phyloP scores from a whole-genome alignment of 2,329 filamentous ascomycete genomes.

The Hypoxylon sp. region DNA sequence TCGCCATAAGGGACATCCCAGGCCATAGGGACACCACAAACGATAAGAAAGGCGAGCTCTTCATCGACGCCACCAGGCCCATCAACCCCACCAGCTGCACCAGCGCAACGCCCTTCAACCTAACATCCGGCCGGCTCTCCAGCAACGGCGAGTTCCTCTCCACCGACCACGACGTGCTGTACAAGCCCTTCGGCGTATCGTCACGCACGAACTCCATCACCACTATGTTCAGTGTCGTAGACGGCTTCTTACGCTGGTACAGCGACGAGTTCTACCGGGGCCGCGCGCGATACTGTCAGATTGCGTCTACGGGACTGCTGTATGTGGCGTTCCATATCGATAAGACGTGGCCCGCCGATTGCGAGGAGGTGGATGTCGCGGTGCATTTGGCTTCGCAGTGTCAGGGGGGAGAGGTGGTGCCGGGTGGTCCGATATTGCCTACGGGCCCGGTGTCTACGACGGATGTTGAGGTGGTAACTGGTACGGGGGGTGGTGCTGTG shows the following conservation, averaged over 20 bases:
- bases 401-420: neutral
- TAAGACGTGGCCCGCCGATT: conserved; percentile 38
- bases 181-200: conserved; percentile 34
- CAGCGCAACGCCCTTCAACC: conserved; percentile 46
- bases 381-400: neutral
- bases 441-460: neutral
- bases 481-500: neutral
- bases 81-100: conserved; percentile 45
- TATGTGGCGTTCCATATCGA: conserved; percentile 43
- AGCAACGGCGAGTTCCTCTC: conserved; percentile 42
- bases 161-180: conserved; percentile 39
- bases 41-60: conserved; percentile 26
- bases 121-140: conserved; percentile 45
- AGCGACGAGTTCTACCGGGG: conserved; percentile 48
- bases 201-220: conserved; percentile 25
- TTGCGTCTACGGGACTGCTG: conserved; percentile 39
- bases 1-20: conserved; percentile 17
- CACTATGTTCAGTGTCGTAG: conserved; percentile 41
- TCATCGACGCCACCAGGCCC: conserved; percentile 47
- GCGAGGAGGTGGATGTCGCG: conserved; percentile 21
- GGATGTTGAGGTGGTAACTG: neutral
- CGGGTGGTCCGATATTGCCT: neutral
- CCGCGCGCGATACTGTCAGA: conserved; percentile 50
- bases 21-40: neutral
- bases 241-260: conserved; percentile 50